Evolutionary conservation across 805 yeast genomes (phyloP).

Genomic region (Tanozyma kutaoensis): DNA sequence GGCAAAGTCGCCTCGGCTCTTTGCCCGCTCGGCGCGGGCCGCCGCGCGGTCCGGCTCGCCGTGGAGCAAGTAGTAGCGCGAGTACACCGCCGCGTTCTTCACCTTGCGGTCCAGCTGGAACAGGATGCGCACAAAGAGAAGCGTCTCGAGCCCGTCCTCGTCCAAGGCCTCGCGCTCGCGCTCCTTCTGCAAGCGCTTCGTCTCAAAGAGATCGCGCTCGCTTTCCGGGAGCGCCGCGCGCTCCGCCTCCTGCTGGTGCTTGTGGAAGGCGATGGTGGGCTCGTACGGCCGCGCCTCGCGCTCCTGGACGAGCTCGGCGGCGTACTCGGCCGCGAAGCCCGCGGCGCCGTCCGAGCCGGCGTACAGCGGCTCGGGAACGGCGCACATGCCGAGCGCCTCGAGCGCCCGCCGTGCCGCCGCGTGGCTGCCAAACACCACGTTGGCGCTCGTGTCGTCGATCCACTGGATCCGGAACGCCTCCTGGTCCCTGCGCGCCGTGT

Average conservation of each 20-base stretch:
- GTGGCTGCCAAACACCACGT: slow-evolving; percentile 36
- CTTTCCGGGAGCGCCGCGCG: not conserved
- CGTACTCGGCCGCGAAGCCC: slow-evolving; percentile 7
- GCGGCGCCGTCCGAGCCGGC: not conserved
- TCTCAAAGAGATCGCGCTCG: not conserved
- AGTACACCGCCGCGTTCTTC: slow-evolving; percentile 40
- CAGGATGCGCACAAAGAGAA: slow-evolving; percentile 26
- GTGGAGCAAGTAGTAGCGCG: slow-evolving; percentile 52
- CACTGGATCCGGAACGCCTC: slow-evolving; percentile 40
- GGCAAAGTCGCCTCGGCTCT: no score
- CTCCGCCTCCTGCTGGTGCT: not conserved
- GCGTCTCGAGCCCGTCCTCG: not conserved
- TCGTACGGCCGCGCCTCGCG: slow-evolving; percentile 27
- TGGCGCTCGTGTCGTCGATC: slow-evolving; percentile 52
- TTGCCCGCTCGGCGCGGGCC: no score
- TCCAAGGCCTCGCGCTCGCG: slow-evolving; percentile 2
- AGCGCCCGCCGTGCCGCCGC: slow-evolving; percentile 27
- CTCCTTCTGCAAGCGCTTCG: slow-evolving; percentile 9
- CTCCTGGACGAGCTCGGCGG: slow-evolving; percentile 17
- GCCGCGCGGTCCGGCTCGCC: slow-evolving; percentile 55
- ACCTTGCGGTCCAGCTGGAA: slow-evolving; percentile 42
- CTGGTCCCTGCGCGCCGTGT: slow-evolving; percentile 11
- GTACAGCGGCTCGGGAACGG: slow-evolving; percentile 7
- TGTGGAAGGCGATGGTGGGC: slow-evolving; percentile 19
- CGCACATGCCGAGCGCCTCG: slow-evolving; percentile 14